Conservation (phyloP, 2,329 filamentous ascomycete genomes). For the Ophiostoma perfectum region DNA sequence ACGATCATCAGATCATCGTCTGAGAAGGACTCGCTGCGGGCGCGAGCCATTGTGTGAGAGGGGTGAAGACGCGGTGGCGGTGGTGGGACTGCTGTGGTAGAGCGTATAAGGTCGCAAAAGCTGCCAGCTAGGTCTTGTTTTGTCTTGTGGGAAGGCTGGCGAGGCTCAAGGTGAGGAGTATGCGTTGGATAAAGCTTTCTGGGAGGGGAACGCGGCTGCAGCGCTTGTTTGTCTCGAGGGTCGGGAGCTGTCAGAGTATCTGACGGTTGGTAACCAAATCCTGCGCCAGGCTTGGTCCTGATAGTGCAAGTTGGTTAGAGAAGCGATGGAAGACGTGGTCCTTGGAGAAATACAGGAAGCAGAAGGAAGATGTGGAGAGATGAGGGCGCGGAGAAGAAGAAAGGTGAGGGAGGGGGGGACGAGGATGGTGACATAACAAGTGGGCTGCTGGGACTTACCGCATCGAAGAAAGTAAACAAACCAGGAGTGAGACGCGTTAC, state of each 20-base stretch:
- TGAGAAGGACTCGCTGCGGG: conserved; percentile 34
- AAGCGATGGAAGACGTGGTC: background rate
- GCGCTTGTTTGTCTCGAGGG: background rate
- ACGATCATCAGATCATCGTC: conserved; percentile 37
- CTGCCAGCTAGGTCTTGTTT: conserved; percentile 18
- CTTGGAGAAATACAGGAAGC: background rate
- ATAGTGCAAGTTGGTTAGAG: background rate
- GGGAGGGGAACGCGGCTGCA: background rate
- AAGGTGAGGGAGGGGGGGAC: background rate
- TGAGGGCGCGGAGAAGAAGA: background rate
- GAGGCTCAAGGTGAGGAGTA: background rate
- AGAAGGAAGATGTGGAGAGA: background rate
- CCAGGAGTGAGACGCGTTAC: background rate
- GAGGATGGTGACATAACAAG: background rate
- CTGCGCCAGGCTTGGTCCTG: background rate
- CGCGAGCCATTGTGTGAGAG: conserved; percentile 23
- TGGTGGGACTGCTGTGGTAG: conserved; percentile 27
- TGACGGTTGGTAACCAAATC: background rate
- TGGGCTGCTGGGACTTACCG: background rate
- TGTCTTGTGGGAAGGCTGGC: background rate
- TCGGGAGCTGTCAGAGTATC: background rate
- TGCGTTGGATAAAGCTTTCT: background rate
- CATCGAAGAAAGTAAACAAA: background rate
- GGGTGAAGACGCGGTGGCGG: background rate
- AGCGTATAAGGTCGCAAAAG: conserved; percentile 29